Evolutionary conservation across 1,284 basidiomycete genomes (phyloP), one percentile per base, ranked within the genome.

Genomic region (Leccinum glutinopallens): DNA sequence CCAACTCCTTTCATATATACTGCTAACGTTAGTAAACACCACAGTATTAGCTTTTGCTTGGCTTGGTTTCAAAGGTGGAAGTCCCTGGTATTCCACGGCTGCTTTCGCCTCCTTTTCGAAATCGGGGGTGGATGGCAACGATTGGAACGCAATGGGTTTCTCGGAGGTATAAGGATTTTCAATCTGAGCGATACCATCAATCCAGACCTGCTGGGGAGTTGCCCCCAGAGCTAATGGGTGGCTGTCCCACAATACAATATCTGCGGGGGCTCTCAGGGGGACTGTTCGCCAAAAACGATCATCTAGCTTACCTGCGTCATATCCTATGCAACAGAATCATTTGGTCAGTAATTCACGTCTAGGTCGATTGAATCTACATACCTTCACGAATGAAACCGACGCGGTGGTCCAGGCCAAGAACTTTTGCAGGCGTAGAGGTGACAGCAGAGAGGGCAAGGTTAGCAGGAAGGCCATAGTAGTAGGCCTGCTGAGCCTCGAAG

Each of bases 401-500:
- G 35, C 95, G 84, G 75, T 97, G 93, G 64, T 88, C 89, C 64
- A 92, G 80, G 1, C 94, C 95, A 65, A 94, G 80, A 2, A 89
- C 83, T 46, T 81, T 83, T 1, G 95, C 94, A 2, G 95, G 88
- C 12, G 88, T 90, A 1, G 89, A 87, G 0, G 88, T 97, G 17
- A 97, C 89, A 3, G 92, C 81, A 4, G 88, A 82, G 10, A 95
- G 77, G 5, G 90, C 89, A 33, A 89, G 75, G 67, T 88, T 80
- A 12, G 78, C 75, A 1, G 84, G 75, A 46, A 91, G 78, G 10
- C 88, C 87, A 69, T 87, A 96, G 73, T 91, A 91, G 72, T 95
- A 88, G 2, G 91, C 93, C 75, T 96, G 93, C 63, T 93, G 92
- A 0, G 95, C 94, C 76, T 97, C 94, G 72, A 88, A 89, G 2